Base-by-base conservation (phyloP, 2,329 filamentous ascomycete genomes). In the Daldinia eschscholtzii region DNA sequence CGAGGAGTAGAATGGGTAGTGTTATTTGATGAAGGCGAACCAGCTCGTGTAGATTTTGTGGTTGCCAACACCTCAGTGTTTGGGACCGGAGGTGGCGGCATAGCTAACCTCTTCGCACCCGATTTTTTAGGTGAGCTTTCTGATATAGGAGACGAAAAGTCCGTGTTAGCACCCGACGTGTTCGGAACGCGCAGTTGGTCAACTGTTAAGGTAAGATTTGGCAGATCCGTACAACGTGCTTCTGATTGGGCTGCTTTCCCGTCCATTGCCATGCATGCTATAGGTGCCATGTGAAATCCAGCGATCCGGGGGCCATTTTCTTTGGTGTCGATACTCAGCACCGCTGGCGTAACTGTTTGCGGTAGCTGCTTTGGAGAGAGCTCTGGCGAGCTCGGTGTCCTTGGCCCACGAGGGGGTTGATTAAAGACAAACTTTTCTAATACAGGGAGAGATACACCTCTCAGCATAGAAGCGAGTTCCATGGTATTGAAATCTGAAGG, bases 311-410 rank as follows among this genome's bases (percentile, higher is more conserved):
- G 20, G 10, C 15, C 13, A 35, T 50, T 50, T 13, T 61, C 53
- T 13, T 35, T 46, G 48, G 12, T 2, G 18, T 44, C 62, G 3
- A 48, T 46, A 41, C 42, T 58, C 33, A 66, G 37, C 42, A 64
- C 64, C 33, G 65, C 48, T 23, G 72, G 57, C 33, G 68, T 35
- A 15, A 76, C 57, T 6, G 70, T 64, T 15, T 71, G 72, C 18
- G 78, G 77, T 10, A 79, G 66, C 42, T 79, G 76, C 57, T 77
- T 81, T 5, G 80, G 80, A 5, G 80, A 82, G 6, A 82, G 73
- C 7, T 78, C 76, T 4, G 79, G 78, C 7, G 80, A 77, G 57
- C 73, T 74, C 4, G 68, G 65, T 6, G 73, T 70, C 53, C 76
- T 72, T 42, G 70, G 56, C 10, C 72, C 71, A 10, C 74, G 67